Evolutionary conservation across 192 early-diverging fungal genomes (phyloP), one percentile per base, ranked within the genome.

Genomic region (Podila clonocystis): DNA sequence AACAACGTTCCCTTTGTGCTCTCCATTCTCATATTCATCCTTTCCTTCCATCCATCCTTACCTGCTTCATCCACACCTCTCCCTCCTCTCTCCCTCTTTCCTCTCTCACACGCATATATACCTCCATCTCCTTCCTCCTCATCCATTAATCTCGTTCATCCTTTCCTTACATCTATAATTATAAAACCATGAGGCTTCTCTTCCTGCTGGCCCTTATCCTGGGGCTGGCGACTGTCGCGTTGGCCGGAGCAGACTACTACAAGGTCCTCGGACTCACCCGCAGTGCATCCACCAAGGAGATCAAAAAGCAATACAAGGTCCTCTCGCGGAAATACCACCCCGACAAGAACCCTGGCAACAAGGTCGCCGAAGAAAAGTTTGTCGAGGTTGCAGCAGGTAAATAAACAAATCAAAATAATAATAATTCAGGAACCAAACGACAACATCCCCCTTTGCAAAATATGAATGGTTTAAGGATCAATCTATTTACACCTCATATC

Each of bases 271-370:
- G 92, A 17, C 89, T 99, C 36, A 85, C 89, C n/a, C 89, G 93
- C 48, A 88, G 89, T 45, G 96, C 97, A 4, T 85, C 89, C 9
- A 89, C 90, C 82, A 89, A 88, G 67, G 91, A 97, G 67, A 99
- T 99, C 82, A 97, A 97, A 82, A 95, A 95, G 74, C 92, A 94
- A 33, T 99, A 98, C 88, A 97, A 94, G 72, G 88, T 91, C 28
- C 85, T 97, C 58, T 95, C 95, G 60, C 93, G 93, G 70, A 93
- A 94, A 72, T 95, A 95, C 82, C 94, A 94, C 63, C 95, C 94
- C 2, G 95, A 96, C 75, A 94, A 94, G 82, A 94, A 95, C 71
- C 95, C 94, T 1, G 94, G 92, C 28, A 89, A 98, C 78, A 92
- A 95, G 67, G 86, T 89, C 36, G 92, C 94, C 4, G 92, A 97